Base-by-base conservation (phyloP, 2,329 filamentous ascomycete species). In the Fusarium fracticaudum region DNA sequence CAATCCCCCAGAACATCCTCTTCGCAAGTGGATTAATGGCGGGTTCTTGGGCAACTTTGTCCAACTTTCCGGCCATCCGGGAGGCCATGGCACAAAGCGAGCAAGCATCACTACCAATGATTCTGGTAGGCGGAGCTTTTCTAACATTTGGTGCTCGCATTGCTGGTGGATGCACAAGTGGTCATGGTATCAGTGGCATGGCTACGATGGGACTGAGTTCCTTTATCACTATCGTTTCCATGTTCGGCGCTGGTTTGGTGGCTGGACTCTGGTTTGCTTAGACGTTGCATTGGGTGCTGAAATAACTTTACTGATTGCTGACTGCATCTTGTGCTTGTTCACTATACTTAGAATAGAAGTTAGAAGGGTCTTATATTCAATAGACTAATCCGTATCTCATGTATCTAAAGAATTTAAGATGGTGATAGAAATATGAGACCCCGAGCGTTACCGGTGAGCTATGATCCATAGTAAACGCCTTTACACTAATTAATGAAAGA, bases 121-220 rank as follows among this genome's bases (percentile, higher is more conserved):
- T 69, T 5, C 3, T 69, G 3, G 20, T 20, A 0, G 67, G 67
- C 9, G 67, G 66, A n/a, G 6, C 57, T 7, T 24, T 55, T 7
- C 18, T 69, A 1, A 29, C 26, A 0, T 69, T 69, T 6, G 67
- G 67, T 1, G 67, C 67, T 20, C 67, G 67, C 15, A 65, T 33
- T 13, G 67, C 65, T 31, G 67, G 67, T 10, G 67, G 67, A 26
- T 69, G 67, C 15, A 69, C 67, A 6, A 69, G 67, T 26, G 67
- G 67, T 2, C 67, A 69, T 33, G 67, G 67, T 10, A 69, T 69
- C 2, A 69, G 66, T 18, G 67, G 67, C 4, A 70, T 69, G 66
- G 67, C 67, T 1, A 69, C 33, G 8, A 70, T 69, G 66, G 64
- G 66, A 8, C 6, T 64, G 10, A 69, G 66, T 8, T 69, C 67